These are phyloP conservation scores for Ophiostoma quercus DNA, from an alignment of 2,329 filamentous ascomycete genomes.

Conservation along the genomic window DNA sequence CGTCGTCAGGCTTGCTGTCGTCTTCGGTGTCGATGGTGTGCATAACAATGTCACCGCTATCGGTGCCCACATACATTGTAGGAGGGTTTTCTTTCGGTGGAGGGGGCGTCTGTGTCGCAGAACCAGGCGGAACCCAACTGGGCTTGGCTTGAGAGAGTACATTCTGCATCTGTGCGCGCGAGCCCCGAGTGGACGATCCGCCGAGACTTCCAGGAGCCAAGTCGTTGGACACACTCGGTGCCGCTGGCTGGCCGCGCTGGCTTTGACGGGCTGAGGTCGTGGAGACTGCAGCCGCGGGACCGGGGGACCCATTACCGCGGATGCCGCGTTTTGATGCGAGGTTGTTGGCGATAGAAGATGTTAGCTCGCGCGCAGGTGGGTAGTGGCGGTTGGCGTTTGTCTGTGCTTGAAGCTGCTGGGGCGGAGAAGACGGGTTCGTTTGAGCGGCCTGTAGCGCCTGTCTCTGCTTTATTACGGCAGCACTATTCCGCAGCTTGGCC, in stretches of 20 bases:
- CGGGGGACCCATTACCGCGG: conserved; percentile 32
- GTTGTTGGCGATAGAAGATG: conserved; percentile 83
- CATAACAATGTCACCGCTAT: conserved; percentile 23
- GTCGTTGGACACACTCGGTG: conserved; percentile 67
- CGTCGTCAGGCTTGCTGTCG: conserved; percentile 48
- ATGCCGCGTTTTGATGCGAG: conserved; percentile 82
- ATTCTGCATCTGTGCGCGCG: conserved; percentile 50
- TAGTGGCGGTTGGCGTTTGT: conserved; percentile 37
- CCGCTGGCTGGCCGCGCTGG: conserved; percentile 61
- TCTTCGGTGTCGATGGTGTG: conserved; percentile 21
- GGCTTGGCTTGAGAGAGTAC: conserved; percentile 53
- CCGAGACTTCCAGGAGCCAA: conserved; percentile 67
- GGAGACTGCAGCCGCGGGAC: background rate
- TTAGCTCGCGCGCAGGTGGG: conserved; percentile 60
- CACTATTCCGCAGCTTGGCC: background rate
- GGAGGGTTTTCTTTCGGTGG: conserved; percentile 33
- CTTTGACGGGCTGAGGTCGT: conserved; percentile 41
- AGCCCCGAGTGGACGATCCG: conserved; percentile 36
- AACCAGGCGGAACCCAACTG: conserved; percentile 42
- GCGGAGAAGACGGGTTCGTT: background rate
- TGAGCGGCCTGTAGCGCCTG: background rate
- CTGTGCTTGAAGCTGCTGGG: background rate
- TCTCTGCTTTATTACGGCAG: background rate
- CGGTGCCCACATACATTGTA: conserved; percentile 32
- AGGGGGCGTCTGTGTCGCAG: conserved; percentile 28